Evolutionary conservation across 2,329 filamentous ascomycete genomes (phyloP).

Genomic region (Aspergillus cejpii): DNA sequence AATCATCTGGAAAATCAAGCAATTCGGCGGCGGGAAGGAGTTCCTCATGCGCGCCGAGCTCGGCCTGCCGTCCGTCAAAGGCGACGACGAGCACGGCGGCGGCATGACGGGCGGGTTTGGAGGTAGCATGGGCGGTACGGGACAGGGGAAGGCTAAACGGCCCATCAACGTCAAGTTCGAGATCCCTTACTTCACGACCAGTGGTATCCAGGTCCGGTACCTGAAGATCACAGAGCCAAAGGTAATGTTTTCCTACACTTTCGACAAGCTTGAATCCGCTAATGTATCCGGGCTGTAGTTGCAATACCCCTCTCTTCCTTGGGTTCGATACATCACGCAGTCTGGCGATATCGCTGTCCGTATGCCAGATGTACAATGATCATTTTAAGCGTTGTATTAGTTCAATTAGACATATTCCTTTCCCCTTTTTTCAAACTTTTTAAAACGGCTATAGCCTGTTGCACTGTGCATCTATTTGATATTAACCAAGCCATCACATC

Average conservation of each 20-base stretch:
- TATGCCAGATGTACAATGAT: constrained; percentile 78
- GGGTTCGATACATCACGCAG: constrained; percentile 98
- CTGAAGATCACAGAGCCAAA: constrained; percentile 99
- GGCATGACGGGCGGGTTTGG: constrained; percentile 98
- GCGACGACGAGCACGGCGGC: constrained; percentile 89
- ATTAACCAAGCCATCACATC: too few species aligned
- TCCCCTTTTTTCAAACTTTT: not conserved
- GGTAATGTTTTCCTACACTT: constrained; percentile 49
- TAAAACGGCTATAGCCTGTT: constrained; percentile 6
- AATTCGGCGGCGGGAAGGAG: constrained; percentile 97
- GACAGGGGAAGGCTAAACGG: constrained; percentile 81
- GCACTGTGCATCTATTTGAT: too few species aligned
- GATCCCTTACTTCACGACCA: constrained; percentile 99
- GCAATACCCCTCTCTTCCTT: constrained; percentile 95
- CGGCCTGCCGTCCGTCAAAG: constrained; percentile 85
- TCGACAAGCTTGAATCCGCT: too few species aligned
- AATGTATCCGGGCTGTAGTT: too few species aligned
- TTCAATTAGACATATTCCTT: constrained; percentile 3
- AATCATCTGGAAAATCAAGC: constrained; percentile 99
- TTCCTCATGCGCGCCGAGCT: constrained; percentile 98
- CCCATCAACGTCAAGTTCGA: constrained; percentile 99
- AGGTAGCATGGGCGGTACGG: constrained; percentile 89
- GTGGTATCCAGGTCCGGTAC: constrained; percentile 95
- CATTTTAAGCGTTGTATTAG: constrained; percentile 15
- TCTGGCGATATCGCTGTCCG: constrained; percentile 93